These are phyloP conservation scores for Alternaria arbusti DNA, from an alignment of 2,329 filamentous ascomycete genomes.

Conservation along the genomic window DNA sequence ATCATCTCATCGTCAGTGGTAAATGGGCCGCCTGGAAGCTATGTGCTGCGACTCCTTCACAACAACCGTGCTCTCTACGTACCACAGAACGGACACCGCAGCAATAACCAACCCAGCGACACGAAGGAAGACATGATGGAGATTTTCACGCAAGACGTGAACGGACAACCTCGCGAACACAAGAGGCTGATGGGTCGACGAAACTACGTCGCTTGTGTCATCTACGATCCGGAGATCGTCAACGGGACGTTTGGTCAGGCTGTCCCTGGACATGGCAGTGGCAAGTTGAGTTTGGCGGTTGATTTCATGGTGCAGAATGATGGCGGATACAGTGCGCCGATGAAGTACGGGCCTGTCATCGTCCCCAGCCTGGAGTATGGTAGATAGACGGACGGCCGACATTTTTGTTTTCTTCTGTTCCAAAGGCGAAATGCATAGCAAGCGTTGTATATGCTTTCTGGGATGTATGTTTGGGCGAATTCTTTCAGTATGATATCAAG, in stretches of 20 bases:
- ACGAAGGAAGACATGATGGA: conserved; percentile 99
- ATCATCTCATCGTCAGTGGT: conserved; percentile 93
- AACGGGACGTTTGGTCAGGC: conserved; percentile 53
- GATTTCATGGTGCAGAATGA: conserved; percentile 98
- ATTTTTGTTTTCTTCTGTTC: conserved; percentile 11
- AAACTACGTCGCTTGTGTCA: conserved; percentile 93
- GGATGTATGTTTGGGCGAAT: background rate
- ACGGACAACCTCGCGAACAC: conserved; percentile 79
- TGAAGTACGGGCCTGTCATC: conserved; percentile 97
- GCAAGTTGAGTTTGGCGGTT: conserved; percentile 80
- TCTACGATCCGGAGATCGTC: conserved; percentile 85
- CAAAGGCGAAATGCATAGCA: conserved; percentile 30
- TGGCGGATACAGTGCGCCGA: conserved; percentile 77
- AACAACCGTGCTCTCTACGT: conserved; percentile 92
- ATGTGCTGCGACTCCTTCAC: conserved; percentile 94
- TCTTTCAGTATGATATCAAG: background rate
- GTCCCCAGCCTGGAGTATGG: conserved; percentile 72
- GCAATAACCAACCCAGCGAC: conserved; percentile 75
- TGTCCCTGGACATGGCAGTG: conserved; percentile 49
- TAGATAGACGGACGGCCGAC: conserved; percentile 37
- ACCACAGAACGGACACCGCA: conserved; percentile 81
- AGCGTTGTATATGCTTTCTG: conserved; percentile 17
- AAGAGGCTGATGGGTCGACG: conserved; percentile 92
- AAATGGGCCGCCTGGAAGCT: conserved; percentile 81
- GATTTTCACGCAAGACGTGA: conserved; percentile 94